These are phyloP conservation scores for Linum trigynum DNA, from an alignment of 345 rosid species.

Conservation along the genomic window DNA sequence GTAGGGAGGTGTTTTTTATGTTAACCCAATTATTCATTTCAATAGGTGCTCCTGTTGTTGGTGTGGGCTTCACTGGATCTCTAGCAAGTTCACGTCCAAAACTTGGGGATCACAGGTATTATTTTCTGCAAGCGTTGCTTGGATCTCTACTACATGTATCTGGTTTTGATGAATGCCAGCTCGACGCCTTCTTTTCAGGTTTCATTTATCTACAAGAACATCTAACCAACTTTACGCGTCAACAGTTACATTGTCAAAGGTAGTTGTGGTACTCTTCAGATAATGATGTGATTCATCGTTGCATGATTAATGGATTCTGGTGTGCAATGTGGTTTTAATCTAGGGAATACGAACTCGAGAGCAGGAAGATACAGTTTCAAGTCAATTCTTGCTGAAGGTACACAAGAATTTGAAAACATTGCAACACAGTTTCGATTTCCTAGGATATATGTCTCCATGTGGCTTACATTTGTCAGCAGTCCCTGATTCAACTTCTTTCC, in stretches of 20 bases:
- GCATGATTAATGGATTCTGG: not conserved
- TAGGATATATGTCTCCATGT: conserved; percentile 3
- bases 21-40: conserved; percentile 5
- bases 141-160: not conserved
- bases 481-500: not conserved
- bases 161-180: not conserved
- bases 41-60: conserved; percentile 62
- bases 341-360: conserved; percentile 66
- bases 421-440: not conserved
- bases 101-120: conserved; percentile 76
- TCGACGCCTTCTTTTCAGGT: conserved; percentile 27
- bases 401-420: conserved; percentile 14
- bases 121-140: not conserved
- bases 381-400: conserved; percentile 61
- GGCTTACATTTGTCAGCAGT: not conserved
- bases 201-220: conserved; percentile 66
- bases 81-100: conserved; percentile 55
- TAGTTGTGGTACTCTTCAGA: conserved; percentile 11
- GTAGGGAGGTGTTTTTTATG: not conserved
- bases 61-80: conserved; percentile 82
- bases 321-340: not conserved
- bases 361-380: conserved; percentile 76
- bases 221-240: conserved; percentile 48
- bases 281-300: not conserved
- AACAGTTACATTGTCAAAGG: conserved; percentile 68